phyloP scores from a whole-genome alignment of 805 yeast genomes.

The Metschnikowia colocasiae region DNA sequence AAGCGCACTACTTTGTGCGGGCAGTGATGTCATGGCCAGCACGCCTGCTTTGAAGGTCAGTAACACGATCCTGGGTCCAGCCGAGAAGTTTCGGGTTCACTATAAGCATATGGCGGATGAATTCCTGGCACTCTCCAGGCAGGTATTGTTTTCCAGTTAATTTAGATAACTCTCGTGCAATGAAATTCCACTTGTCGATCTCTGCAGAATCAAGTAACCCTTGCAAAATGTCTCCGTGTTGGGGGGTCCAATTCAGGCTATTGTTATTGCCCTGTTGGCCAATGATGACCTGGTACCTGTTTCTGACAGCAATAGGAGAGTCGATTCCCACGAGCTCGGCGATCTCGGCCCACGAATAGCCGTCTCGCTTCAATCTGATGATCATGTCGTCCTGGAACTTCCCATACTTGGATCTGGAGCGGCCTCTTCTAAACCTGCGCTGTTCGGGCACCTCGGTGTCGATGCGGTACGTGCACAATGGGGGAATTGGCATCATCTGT shows the following conservation, averaged over 20 bases:
- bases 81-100: slow-evolving; percentile 56
- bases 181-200: slow-evolving; percentile 34
- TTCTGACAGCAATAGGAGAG: slow-evolving; percentile 67
- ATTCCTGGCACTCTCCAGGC: slow-evolving; percentile 52
- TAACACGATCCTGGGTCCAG: slow-evolving; percentile 43
- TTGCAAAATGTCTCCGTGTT: slow-evolving; percentile 49
- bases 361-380: slow-evolving; percentile 55
- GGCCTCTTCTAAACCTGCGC: slow-evolving; percentile 44
- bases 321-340: slow-evolving; percentile 63
- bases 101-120: slow-evolving; percentile 51
- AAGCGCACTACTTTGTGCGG: background rate
- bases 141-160: slow-evolving; percentile 49
- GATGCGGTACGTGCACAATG: slow-evolving; percentile 39
- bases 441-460: slow-evolving; percentile 41
- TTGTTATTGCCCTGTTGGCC: slow-evolving; percentile 80
- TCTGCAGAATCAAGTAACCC: slow-evolving; percentile 37
- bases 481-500: slow-evolving; percentile 45
- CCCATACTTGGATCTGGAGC: slow-evolving; percentile 66
- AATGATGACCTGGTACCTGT: slow-evolving; percentile 73
- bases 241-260: slow-evolving; percentile 54
- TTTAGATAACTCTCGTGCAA: slow-evolving; percentile 60
- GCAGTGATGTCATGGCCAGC: background rate
- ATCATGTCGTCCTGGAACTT: slow-evolving; percentile 66
- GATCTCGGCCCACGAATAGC: slow-evolving; percentile 70
- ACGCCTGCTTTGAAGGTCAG: slow-evolving; percentile 2